These are phyloP conservation scores for Naganishia sp. DNA, from an alignment of 1,284 basidiomycete genomes.

Conservation along the genomic window DNA sequence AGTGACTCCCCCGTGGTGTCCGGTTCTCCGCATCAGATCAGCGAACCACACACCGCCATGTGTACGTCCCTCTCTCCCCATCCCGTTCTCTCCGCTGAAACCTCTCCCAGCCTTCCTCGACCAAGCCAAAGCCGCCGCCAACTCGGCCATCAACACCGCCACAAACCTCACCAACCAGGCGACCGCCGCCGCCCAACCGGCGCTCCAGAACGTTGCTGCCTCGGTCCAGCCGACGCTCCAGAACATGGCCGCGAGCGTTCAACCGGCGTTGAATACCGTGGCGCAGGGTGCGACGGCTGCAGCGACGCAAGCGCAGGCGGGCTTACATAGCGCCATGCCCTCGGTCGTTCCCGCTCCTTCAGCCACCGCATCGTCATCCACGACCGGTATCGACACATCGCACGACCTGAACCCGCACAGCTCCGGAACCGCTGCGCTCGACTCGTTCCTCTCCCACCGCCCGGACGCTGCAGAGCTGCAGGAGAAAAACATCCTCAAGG, in stretches of 20 bases:
- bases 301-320: conserved; percentile 44
- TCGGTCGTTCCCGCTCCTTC: conserved; percentile 40
- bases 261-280: conserved; percentile 8
- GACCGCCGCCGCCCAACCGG: conserved; percentile 38
- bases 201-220: conserved; percentile 14
- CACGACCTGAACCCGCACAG: conserved; percentile 43
- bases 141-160: conserved; percentile 40
- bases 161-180: conserved; percentile 42
- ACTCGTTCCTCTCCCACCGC: conserved; percentile 62
- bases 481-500: conserved; percentile 73
- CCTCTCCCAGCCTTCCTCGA: conserved; percentile 37
- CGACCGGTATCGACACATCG: conserved; percentile 40
- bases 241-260: conserved; percentile 37
- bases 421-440: conserved; percentile 56
- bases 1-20: too few species aligned
- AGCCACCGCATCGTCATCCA: conserved; percentile 15
- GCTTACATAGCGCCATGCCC: conserved; percentile 44
- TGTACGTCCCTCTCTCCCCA: not conserved
- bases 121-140: conserved; percentile 44
- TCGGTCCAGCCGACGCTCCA: conserved; percentile 5
- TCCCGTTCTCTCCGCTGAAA: not conserved
- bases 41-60: not conserved
- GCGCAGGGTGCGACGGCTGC: conserved; percentile 32
- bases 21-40: not conserved
- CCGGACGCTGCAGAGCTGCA: conserved; percentile 67